phyloP scores from a whole-genome alignment of 2,329 filamentous ascomycete genomes.

The Ophiostoma sp. region DNA sequence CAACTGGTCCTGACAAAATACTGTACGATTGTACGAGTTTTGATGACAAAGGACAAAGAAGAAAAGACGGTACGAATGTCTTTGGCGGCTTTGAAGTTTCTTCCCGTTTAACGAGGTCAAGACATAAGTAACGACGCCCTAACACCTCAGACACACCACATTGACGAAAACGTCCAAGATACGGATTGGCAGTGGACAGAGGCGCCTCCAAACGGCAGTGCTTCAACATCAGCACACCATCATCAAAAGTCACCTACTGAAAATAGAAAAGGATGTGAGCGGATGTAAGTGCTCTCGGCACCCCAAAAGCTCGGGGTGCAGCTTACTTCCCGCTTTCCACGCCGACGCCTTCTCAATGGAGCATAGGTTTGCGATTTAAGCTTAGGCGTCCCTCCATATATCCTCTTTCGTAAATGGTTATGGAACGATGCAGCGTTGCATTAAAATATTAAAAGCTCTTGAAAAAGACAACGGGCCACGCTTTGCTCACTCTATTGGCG shows the following conservation, averaged over 20 bases:
- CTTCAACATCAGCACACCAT: too few species aligned
- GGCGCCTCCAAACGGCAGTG: too few species aligned
- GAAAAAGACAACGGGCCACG: not conserved
- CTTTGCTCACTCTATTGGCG: not conserved
- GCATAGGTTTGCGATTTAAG: slow-evolving; percentile 7
- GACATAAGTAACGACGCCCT: not conserved
- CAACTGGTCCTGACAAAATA: not conserved
- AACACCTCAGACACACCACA: not conserved
- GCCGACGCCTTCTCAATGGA: slow-evolving; percentile 10
- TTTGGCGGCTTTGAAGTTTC: not conserved
- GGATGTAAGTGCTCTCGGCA: not conserved
- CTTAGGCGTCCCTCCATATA: not conserved
- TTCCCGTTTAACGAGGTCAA: not conserved
- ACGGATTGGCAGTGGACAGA: too few species aligned
- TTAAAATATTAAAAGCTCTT: not conserved
- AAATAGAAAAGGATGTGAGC: too few species aligned
- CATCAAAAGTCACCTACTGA: too few species aligned
- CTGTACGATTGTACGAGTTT: not conserved
- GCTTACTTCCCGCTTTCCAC: not conserved
- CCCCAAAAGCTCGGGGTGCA: not conserved
- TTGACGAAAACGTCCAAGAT: not conserved
- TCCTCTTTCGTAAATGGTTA: not conserved
- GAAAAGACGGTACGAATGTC: not conserved
- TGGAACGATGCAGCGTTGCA: not conserved
- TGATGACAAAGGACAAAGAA: not conserved